These are phyloP conservation scores for Penicillium riverlandense DNA, from an alignment of 495 filamentous ascomycete genomes.

Conservation along the genomic window DNA sequence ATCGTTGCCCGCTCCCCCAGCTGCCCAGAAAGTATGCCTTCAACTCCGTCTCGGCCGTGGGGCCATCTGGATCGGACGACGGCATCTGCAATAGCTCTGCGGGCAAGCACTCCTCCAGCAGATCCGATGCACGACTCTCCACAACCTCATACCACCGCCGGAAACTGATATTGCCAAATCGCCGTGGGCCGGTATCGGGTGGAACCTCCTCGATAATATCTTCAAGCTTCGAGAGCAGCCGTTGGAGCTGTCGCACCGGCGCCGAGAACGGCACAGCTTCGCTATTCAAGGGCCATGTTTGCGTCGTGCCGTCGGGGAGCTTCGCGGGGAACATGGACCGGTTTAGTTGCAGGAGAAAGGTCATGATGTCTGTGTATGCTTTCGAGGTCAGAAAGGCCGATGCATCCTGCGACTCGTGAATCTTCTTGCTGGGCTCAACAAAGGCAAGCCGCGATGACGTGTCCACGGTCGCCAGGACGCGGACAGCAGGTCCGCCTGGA, in stretches of 20 bases:
- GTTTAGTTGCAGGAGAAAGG: conserved; percentile 85
- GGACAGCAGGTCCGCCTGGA: conserved; percentile 14
- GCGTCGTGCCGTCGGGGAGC: conserved; percentile 25
- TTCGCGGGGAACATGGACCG: conserved; percentile 73
- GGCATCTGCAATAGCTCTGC: conserved; percentile 35
- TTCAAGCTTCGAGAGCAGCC: conserved; percentile 53
- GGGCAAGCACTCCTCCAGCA: conserved; percentile 60
- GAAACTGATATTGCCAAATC: conserved; percentile 90
- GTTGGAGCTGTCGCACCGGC: conserved; percentile 56
- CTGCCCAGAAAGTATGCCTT: conserved; percentile 73
- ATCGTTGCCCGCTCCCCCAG: conserved; percentile 80
- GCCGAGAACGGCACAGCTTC: conserved; percentile 45
- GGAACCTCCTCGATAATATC: conserved; percentile 69
- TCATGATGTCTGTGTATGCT: conserved; percentile 79
- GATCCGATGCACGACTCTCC: conserved; percentile 44
- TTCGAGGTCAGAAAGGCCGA: conserved; percentile 63
- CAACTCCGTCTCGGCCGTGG: conserved; percentile 57
- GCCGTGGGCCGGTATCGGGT: conserved; percentile 72
- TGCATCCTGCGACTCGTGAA: conserved; percentile 77
- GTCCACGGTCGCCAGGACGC: conserved; percentile 24
- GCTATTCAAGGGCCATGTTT: conserved; percentile 48
- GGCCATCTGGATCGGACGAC: conserved; percentile 14
- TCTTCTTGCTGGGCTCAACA: conserved; percentile 52
- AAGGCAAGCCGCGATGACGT: conserved; percentile 24
- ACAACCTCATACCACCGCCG: conserved; percentile 71